Evolutionary conservation across 2,329 filamentous ascomycete species (phyloP).

Genomic region (Ophiostoma montium): DNA sequence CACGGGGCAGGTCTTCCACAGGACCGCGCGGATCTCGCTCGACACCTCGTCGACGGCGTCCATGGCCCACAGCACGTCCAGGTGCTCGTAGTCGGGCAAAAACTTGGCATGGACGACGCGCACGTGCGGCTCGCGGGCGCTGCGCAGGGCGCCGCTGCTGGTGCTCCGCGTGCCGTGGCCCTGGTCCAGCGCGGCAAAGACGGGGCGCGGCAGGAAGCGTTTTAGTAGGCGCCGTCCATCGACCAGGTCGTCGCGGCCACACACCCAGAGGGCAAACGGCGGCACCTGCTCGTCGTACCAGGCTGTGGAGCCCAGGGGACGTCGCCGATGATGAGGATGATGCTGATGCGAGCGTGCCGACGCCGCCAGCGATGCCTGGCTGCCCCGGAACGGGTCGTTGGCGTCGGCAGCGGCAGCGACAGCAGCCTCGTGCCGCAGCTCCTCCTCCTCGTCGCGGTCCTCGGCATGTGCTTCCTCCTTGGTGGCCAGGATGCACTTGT

Average conservation of each 20-base stretch:
- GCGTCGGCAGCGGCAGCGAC: background rate
- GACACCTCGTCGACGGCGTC: slow-evolving; percentile 76
- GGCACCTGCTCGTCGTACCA: slow-evolving; percentile 76
- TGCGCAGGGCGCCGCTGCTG: slow-evolving; percentile 2
- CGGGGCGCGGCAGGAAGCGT: slow-evolving; percentile 44
- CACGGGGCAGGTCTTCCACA: slow-evolving; percentile 59
- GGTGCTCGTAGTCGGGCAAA: slow-evolving; percentile 79
- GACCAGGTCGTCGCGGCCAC: slow-evolving; percentile 69
- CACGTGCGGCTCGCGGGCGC: slow-evolving; percentile 66
- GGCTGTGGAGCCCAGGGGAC: slow-evolving; percentile 39
- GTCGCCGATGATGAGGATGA: slow-evolving; percentile 15
- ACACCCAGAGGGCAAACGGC: slow-evolving; percentile 80
- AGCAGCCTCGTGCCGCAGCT: background rate
- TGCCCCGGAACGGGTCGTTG: background rate
- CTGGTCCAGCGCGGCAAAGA: slow-evolving; percentile 15
- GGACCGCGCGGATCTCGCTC: slow-evolving; percentile 60
- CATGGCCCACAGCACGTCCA: slow-evolving; percentile 93
- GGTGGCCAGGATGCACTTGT: slow-evolving; percentile 78
- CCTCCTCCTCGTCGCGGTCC: slow-evolving; percentile 23
- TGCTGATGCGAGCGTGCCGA: slow-evolving; percentile 17
- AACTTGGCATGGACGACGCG: slow-evolving; percentile 68
- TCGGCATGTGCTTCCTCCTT: slow-evolving; percentile 52
- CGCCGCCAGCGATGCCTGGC: background rate
- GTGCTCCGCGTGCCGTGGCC: slow-evolving; percentile 4
- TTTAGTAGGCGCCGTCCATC: slow-evolving; percentile 63